Evolutionary conservation across 78 protist genomes (phyloP), one percentile per base, ranked within the genome.

Genomic region (Pigoraptor vietnamica): DNA sequence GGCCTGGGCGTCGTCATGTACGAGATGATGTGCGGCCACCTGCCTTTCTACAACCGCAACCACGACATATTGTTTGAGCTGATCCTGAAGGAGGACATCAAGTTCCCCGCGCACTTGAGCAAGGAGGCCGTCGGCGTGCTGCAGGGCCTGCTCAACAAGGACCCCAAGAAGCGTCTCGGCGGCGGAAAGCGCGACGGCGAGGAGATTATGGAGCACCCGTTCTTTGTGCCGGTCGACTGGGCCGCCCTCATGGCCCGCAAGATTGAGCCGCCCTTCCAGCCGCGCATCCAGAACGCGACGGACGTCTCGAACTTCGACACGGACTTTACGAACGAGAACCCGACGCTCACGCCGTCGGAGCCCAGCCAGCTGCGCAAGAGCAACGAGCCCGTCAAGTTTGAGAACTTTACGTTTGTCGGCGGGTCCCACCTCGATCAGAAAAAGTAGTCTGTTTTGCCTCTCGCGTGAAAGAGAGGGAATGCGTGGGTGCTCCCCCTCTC

Each of bases 1-100:
- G 90, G 90, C 36, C 89, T 98, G 2, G 98, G 98, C 36, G 89
- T 93, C 32, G 91, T 96, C 37, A 37, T 94, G n/a, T 96, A 94
- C 91, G 98, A 96, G 90, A 96, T 96, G 98, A 67, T 96, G 24
- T 90, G 81, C 40, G 97, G 97, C 1, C 38, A 92, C 33, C 96
- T 96, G 35, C 97, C 97, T n/a, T 97, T 97, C 88, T 95, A 95
- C 95, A 33, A 90, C 36, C 34, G 25, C 88, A 83, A 97, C 92
- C 40, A 81, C 36, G 90, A 88, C 24, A 24, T 83, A 23, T 94
- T 96, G 95, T 96, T 95, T 92, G 89, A 89, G 40, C 93, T 88
- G 55, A 95, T 95, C 90, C 86, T 95, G 35, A 6, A 37, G 36
- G 39, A 14, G 21, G 88, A 93, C 19, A 55, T 95, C 29, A 19